phyloP scores from a whole-genome alignment of 768 basidiomycete species.

The Clitopilus hobsonii region DNA sequence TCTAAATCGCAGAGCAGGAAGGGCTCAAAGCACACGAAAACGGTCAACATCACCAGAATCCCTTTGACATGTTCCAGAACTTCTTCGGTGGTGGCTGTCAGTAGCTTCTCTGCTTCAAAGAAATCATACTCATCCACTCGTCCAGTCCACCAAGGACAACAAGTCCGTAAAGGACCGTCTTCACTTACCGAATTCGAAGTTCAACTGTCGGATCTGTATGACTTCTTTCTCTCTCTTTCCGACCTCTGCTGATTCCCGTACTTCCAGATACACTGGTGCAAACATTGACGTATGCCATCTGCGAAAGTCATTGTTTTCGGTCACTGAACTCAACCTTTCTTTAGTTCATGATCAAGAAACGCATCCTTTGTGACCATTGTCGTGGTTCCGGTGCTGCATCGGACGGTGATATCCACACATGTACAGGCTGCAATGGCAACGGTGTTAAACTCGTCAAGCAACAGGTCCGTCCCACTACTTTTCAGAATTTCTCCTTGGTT shows the following conservation, averaged over 20 bases:
- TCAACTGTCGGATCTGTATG: conserved; percentile 77
- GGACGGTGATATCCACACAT: conserved; percentile 83
- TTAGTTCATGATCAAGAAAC: conserved; percentile 93
- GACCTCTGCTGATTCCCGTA: conserved; percentile 7
- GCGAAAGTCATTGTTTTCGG: conserved; percentile 13
- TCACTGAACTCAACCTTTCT: background rate
- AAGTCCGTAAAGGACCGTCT: conserved; percentile 71
- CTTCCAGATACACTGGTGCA: conserved; percentile 70
- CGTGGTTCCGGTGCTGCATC: conserved; percentile 93
- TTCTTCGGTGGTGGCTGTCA: conserved; percentile 86
- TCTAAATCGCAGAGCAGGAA: conserved; percentile 45
- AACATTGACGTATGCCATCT: conserved; percentile 66
- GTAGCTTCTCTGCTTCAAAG: background rate
- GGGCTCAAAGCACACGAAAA: conserved; percentile 89
- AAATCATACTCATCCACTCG: background rate
- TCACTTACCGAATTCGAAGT: conserved; percentile 83
- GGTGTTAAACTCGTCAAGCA: conserved; percentile 86
- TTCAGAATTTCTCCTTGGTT: no score
- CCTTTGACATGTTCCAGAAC: conserved; percentile 90
- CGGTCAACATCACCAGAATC: conserved; percentile 78
- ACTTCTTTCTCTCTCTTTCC: conserved; percentile 3
- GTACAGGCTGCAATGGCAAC: conserved; percentile 75
- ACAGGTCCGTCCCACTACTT: conserved; percentile 38
- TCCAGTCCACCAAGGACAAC: conserved; percentile 50
- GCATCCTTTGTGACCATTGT: conserved; percentile 94